These are phyloP conservation scores for Stereocaulon alpinum DNA, from an alignment of 495 filamentous ascomycete species.

Conservation along the genomic window DNA sequence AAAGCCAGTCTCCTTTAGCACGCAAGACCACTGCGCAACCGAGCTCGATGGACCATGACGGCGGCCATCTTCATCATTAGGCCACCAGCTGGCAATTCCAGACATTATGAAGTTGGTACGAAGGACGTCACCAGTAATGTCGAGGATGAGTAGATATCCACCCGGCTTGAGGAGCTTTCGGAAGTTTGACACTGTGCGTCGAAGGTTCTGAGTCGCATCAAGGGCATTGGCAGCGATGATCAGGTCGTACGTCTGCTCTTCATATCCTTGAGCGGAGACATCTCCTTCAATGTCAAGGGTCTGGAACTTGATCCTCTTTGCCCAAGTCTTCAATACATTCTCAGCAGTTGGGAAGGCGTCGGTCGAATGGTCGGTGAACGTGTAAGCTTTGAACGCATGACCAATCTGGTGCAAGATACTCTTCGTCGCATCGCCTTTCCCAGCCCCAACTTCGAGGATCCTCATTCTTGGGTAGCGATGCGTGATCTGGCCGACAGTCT, in stretches of 20 bases:
- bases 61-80: conserved; percentile 1
- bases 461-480: conserved; percentile 5
- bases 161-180: conserved; percentile 20
- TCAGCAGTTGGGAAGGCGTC: conserved; percentile 36
- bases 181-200: conserved; percentile 12
- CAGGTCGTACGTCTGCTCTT: conserved; percentile 17
- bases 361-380: conserved; percentile 44
- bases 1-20: conserved; percentile 13
- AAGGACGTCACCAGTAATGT: background rate
- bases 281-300: conserved; percentile 11
- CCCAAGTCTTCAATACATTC: conserved; percentile 23
- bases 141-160: conserved; percentile 17
- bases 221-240: conserved; percentile 19
- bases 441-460: conserved; percentile 36
- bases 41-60: background rate
- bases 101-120: conserved; percentile 13
- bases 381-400: conserved; percentile 22
- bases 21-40: conserved; percentile 9
- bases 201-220: conserved; percentile 25
- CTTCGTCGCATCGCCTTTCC: conserved; percentile 26
- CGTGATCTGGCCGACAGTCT: background rate
- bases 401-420: conserved; percentile 24
- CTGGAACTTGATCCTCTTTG: conserved; percentile 8
- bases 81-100: conserved; percentile 23
- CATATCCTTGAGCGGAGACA: conserved; percentile 16